Percentiles rank a stretch among this genome's conserved stretches.
phyloP scores from a whole-genome alignment of 345 rosid species.

The Sonneratia caseolaris region DNA sequence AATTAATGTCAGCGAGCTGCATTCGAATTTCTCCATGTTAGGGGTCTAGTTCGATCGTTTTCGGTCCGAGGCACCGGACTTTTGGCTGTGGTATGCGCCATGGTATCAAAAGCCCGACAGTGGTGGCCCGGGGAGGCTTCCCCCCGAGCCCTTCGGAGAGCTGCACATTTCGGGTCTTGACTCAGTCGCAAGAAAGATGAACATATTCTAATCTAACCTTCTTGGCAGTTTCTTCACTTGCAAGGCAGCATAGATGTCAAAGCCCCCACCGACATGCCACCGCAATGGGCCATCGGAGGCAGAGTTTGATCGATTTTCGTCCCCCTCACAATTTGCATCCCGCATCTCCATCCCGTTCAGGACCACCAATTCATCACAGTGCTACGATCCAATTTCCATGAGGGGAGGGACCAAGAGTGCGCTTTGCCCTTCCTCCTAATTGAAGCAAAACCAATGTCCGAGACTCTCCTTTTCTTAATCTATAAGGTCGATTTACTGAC shows the following conservation, averaged over 20 bases:
- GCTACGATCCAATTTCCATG: neutral
- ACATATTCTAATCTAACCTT: neutral
- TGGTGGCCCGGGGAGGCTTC: neutral
- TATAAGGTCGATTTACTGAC: neutral
- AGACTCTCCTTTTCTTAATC: neutral
- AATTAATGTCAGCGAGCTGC: no score
- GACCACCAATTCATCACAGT: conserved; percentile 1
- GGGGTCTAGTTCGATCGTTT: neutral
- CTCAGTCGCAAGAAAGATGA: neutral
- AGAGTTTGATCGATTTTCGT: neutral
- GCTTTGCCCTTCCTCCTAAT: no score
- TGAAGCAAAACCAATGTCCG: no score
- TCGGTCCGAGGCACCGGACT: no score
- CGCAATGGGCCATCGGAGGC: neutral
- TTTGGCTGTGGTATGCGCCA: no score
- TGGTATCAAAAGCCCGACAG: neutral
- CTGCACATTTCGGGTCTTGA: neutral
- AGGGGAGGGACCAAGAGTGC: no score
- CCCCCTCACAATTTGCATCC: neutral
- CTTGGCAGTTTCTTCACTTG: conserved; percentile 1
- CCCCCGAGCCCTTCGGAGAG: neutral
- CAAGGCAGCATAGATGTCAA: neutral
- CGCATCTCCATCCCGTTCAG: neutral
- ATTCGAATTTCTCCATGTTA: neutral
- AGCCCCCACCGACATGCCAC: neutral